Percentiles rank a stretch among this genome's conserved stretches.
Evolutionary conservation across 2,329 filamentous ascomycete species (phyloP).

Genomic region (Didymella exigua): DNA sequence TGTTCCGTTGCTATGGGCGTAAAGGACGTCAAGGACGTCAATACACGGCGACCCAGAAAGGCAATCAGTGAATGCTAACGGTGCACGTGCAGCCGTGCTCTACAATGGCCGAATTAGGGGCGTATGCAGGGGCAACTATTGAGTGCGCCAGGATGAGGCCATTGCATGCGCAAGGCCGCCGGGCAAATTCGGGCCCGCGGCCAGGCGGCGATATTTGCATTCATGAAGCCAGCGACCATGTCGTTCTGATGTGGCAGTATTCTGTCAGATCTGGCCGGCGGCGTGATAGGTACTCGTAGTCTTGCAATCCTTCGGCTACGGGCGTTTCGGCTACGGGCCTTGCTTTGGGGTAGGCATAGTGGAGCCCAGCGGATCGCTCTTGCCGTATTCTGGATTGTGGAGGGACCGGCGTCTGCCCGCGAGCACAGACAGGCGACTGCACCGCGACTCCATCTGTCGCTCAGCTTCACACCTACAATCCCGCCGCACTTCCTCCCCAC

Average conservation of each 20-base stretch:
- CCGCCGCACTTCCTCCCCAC: constrained; percentile 4
- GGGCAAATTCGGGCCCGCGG: not conserved
- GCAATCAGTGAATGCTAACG: constrained; percentile 7
- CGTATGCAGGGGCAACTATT: constrained; percentile 23
- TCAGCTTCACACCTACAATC: constrained; percentile 12
- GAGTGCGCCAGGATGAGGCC: constrained; percentile 7
- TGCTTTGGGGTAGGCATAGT: constrained; percentile 18
- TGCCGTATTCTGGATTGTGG: constrained; percentile 34
- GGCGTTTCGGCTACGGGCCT: constrained; percentile 5
- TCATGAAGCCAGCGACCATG: not conserved
- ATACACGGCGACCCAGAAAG: not conserved
- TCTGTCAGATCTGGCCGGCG: constrained; percentile 7
- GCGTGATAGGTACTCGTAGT: too few species aligned
- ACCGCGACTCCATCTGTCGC: constrained; percentile 21
- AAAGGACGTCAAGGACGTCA: not conserved
- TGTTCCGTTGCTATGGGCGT: not conserved
- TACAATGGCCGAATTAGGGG: constrained; percentile 17
- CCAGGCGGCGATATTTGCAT: not conserved
- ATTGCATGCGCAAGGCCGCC: constrained; percentile 10
- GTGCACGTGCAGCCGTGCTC: constrained; percentile 19
- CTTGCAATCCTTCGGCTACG: too few species aligned
- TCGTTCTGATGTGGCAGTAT: not conserved
- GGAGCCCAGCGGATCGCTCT: constrained; percentile 31
- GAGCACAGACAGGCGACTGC: constrained; percentile 32
- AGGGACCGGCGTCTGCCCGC: constrained; percentile 28